phyloP scores from a whole-genome alignment of 257 asterid genomes.

The Forsythia suspensa region DNA sequence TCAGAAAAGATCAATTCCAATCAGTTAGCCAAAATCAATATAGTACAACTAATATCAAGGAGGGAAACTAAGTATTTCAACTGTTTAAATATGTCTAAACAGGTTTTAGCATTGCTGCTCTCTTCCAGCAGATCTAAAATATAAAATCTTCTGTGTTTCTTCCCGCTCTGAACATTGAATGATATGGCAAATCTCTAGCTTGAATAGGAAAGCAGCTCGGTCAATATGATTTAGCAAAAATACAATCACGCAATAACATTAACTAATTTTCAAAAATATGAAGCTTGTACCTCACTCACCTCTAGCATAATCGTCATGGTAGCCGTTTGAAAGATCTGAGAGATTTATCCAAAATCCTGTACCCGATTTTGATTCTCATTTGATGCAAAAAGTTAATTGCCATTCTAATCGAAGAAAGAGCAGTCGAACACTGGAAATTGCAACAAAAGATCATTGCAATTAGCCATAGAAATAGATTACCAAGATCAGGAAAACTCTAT shows the following conservation, averaged over 20 bases:
- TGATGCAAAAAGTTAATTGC: not conserved
- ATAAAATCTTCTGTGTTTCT: not conserved
- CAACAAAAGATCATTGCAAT: not conserved
- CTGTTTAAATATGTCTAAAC: not conserved
- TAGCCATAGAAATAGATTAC: not conserved
- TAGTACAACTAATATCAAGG: not conserved
- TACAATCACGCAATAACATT: not conserved
- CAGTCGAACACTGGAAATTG: not conserved
- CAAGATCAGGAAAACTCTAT: not conserved
- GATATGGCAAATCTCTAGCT: not conserved
- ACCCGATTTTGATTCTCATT: not conserved
- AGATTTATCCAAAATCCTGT: not conserved
- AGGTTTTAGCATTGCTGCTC: not conserved
- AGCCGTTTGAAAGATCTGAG: not conserved
- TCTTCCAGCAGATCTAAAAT: not conserved
- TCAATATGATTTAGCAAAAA: not conserved
- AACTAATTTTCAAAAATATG: not conserved
- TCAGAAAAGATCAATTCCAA: not conserved
- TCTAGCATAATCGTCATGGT: not conserved
- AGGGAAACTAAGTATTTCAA: not conserved
- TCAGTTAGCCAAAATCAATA: not conserved
- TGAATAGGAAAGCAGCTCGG: not conserved
- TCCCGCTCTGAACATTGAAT: not conserved
- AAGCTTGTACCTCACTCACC: not conserved
- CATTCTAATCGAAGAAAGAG: not conserved